Evolutionary conservation across 257 asterid genomes (phyloP), one percentile per base, ranked within the genome.

Genomic region (Solanum rostratum): DNA sequence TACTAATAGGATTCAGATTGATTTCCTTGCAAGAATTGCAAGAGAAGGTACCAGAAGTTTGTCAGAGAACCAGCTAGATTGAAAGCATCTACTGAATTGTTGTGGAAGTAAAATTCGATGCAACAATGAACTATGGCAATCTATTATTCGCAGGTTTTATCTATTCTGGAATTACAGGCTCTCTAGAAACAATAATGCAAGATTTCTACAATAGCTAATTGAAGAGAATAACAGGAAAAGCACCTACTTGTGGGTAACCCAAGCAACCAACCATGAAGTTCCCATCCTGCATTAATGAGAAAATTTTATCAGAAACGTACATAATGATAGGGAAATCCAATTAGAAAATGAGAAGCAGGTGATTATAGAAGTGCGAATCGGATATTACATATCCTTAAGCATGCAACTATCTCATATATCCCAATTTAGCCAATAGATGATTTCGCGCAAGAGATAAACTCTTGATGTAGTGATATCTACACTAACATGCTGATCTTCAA

Each of bases 241-340:
- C 81, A 87, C 97, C 82, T 91, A 96, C 99, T 45, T 89, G 95
- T 83, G 99, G 99, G 87, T 49, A 96, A 85, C 98, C 98, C 92
- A 90, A 91, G 94, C 99, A 96, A 46, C 99, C 99, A 83, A 96
- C 98, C 99, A 95, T 96, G 94, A 93, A 96, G 84, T 92, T 95
- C 84, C 99, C 99, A 85, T 96, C 99, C 98, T 95, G 97, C 93
- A 93, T 13, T 54, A 76, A 78, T 74, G 86, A 9, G 81, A 69
- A 88, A 62, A 41, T 45, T 54, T 50, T 55, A 68, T 66, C 81
- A 83, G 22, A 83, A 83, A 68, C 3, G 19, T 12, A 46, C 18
- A 1, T 52, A 73, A 33, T 30, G 53, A 81, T 65, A 33, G 80
- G 66, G n/a, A 53, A 18, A 10, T 59, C 43, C n/a, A 33, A 30